phyloP scores from a whole-genome alignment of 1,284 basidiomycete genomes.

The Marasmius oreades region DNA sequence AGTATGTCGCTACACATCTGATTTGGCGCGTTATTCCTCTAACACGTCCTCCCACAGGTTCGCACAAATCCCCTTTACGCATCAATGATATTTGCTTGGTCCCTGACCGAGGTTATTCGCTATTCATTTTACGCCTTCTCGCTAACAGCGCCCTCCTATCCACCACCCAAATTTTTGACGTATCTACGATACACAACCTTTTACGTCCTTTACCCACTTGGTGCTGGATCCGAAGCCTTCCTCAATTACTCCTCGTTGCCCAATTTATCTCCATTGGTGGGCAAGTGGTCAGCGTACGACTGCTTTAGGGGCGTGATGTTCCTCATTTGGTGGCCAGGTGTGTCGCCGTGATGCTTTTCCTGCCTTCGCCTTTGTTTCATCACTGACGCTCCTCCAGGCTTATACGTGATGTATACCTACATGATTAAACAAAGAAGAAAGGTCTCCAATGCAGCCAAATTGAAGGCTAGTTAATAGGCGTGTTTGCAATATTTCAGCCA shows the following conservation, averaged over 20 bases:
- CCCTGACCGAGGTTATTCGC: constrained; percentile 86
- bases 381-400: constrained; percentile 37
- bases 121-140: constrained; percentile 87
- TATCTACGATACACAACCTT: constrained; percentile 89
- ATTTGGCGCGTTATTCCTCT: not conserved
- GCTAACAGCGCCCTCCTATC: constrained; percentile 45
- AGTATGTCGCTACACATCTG: constrained; percentile 35
- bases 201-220: constrained; percentile 89
- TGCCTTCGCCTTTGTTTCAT: constrained; percentile 7
- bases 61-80: constrained; percentile 80
- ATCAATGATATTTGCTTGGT: constrained; percentile 94
- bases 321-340: constrained; percentile 90
- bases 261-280: constrained; percentile 35
- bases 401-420: constrained; percentile 87
- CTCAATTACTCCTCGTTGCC: constrained; percentile 81
- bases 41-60: constrained; percentile 39
- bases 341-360: constrained; percentile 24
- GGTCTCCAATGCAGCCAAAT: constrained; percentile 49
- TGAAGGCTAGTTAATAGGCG: not conserved
- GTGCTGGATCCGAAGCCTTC: constrained; percentile 88
- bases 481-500: too few relatives aligned
- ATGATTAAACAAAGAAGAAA: constrained; percentile 86
- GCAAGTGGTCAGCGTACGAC: constrained; percentile 50
- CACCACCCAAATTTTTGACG: constrained; percentile 43
- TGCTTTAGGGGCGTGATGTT: constrained; percentile 64